A percentile compares a stretch with the other conserved stretches of the same genome.
Conservation (phyloP, 1,284 basidiomycete species). For the Puccinia coronata region DNA sequence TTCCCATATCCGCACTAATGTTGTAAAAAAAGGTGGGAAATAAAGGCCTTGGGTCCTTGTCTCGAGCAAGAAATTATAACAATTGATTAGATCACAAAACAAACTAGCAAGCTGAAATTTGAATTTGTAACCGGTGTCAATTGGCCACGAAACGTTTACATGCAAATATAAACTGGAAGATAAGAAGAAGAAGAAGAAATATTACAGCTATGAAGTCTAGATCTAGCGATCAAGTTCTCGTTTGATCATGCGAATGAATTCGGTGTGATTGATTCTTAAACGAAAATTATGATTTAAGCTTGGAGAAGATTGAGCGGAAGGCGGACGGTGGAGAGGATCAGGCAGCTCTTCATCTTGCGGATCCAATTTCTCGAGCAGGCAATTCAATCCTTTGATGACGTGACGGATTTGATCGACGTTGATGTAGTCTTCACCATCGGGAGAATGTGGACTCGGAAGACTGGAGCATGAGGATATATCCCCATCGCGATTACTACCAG, state of each 20-base stretch:
- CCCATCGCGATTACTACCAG: neutral
- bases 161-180: neutral
- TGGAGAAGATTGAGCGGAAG: no score
- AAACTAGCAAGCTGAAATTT: no score
- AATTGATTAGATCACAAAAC: no score
- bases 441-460: neutral
- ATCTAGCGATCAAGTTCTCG: neutral
- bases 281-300: neutral
- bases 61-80: no score
- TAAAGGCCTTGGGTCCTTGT: no score
- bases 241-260: conserved; percentile 5
- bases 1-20: no score
- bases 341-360: neutral
- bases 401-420: neutral
- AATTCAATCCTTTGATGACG: neutral
- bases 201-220: neutral
- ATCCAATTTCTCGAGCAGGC: neutral
- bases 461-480: neutral
- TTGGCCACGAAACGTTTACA: no score
- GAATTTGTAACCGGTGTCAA: no score
- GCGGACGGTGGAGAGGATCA: neutral
- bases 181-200: neutral
- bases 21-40: no score
- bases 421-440: neutral
- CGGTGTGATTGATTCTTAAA: neutral